Percentiles rank a stretch among this genome's conserved stretches.
Conservation (phyloP, 2,329 filamentous ascomycete species). For the Scorias spongiosa region DNA sequence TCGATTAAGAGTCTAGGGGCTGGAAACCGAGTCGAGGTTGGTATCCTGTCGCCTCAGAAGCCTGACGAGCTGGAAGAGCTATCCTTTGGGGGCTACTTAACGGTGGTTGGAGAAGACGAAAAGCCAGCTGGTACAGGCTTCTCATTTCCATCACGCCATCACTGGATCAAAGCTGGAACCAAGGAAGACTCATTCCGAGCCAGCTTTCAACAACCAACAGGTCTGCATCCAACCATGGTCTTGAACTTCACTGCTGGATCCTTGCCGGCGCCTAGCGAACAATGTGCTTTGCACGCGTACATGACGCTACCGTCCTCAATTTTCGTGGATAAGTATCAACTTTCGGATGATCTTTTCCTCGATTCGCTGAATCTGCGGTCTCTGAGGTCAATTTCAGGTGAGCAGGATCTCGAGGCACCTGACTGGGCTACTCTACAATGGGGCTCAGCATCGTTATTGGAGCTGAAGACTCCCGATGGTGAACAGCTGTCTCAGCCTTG, state of each 20-base stretch:
- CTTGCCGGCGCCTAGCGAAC: constrained; percentile 31
- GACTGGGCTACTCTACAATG: constrained; percentile 62
- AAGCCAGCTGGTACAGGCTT: constrained; percentile 62
- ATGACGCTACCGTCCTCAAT: constrained; percentile 66
- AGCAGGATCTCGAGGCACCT: constrained; percentile 81
- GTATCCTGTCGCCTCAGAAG: constrained; percentile 54
- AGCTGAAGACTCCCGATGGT: constrained; percentile 37
- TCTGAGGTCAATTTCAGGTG: constrained; percentile 53
- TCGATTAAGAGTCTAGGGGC: constrained; percentile 7
- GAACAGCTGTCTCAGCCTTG: constrained; percentile 24
- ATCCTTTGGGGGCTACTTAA: constrained; percentile 62
- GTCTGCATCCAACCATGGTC: constrained; percentile 69
- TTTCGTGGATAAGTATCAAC: constrained; percentile 79
- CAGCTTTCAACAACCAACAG: constrained; percentile 54
- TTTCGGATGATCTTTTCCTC: constrained; percentile 62
- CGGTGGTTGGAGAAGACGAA: constrained; percentile 59
- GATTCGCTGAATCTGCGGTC: constrained; percentile 61
- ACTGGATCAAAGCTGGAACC: constrained; percentile 30
- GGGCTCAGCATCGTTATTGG: constrained; percentile 66
- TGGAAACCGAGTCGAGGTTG: constrained; percentile 57
- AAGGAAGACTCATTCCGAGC: constrained; percentile 31
- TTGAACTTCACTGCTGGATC: constrained; percentile 44
- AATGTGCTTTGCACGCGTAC: constrained; percentile 63
- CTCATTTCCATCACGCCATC: constrained; percentile 68
- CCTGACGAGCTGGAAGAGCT: constrained; percentile 57